phyloP scores from a whole-genome alignment of 495 filamentous ascomycete species.

The Penicillium samsonianum region DNA sequence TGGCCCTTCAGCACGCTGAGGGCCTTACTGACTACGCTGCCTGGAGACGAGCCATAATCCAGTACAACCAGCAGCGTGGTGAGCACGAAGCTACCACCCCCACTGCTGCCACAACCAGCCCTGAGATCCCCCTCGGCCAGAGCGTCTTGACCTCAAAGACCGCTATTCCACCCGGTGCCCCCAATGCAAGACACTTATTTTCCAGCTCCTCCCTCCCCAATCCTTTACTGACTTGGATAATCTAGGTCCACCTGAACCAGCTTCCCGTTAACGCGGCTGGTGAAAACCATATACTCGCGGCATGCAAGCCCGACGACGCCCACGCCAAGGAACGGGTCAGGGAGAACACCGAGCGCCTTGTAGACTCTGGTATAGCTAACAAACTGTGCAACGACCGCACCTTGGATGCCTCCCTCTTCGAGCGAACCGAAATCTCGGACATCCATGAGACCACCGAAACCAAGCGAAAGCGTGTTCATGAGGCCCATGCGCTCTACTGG shows the following conservation, averaged over 20 bases:
- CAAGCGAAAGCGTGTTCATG: no score
- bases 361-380: background rate
- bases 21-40: background rate
- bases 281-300: background rate
- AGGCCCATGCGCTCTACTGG: no score
- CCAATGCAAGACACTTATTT: background rate
- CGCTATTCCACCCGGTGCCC: background rate
- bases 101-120: background rate
- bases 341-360: background rate
- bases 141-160: background rate
- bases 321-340: background rate
- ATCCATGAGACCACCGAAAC: background rate
- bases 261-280: background rate
- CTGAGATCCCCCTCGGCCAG: background rate
- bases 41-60: background rate
- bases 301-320: slow-evolving; percentile 2
- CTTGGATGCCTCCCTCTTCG: background rate
- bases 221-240: background rate
- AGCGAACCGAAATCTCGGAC: background rate
- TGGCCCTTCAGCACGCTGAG: background rate
- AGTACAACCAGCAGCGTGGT: background rate
- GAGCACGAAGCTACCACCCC: background rate
- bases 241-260: background rate
- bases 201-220: background rate
- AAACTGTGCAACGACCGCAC: background rate